phyloP scores from a whole-genome alignment of 352 stramenopile species.

The Poterioochromonas sp. region DNA sequence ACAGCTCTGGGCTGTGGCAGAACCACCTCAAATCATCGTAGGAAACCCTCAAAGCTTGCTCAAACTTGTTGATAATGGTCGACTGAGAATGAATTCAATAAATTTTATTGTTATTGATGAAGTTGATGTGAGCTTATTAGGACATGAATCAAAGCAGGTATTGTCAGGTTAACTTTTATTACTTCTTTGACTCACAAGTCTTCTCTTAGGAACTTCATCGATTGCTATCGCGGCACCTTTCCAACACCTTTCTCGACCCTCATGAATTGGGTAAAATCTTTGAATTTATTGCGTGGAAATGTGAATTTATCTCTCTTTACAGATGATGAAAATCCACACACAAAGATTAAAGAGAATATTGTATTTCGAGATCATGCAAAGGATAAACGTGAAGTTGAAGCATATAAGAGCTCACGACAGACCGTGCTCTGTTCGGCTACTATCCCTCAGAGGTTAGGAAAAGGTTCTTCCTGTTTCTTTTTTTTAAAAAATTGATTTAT shows the following conservation, averaged over 20 bases:
- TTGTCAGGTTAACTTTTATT: too few species aligned
- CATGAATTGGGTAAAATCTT: neutral
- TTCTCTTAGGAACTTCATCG: neutral
- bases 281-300: neutral
- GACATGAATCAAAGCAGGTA: neutral
- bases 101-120: slow-evolving; percentile 65
- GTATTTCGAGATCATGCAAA: neutral
- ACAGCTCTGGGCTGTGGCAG: slow-evolving; percentile 63
- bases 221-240: neutral
- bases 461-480: neutral
- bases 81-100: slow-evolving; percentile 54
- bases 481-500: neutral
- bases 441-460: neutral
- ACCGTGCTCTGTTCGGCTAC: slow-evolving; percentile 9
- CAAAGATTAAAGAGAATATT: neutral
- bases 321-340: neutral
- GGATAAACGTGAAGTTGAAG: neutral
- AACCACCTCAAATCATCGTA: slow-evolving; percentile 66
- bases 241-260: neutral
- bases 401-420: neutral
- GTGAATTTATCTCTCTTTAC: too few species aligned
- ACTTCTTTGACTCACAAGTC: neutral
- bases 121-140: slow-evolving; percentile 40
- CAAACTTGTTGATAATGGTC: slow-evolving; percentile 54
- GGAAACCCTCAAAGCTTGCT: slow-evolving; percentile 58